These are phyloP conservation scores for Catenaria anguillulae DNA, from an alignment of 371 early-diverging fungal species.

Conservation along the genomic window DNA sequence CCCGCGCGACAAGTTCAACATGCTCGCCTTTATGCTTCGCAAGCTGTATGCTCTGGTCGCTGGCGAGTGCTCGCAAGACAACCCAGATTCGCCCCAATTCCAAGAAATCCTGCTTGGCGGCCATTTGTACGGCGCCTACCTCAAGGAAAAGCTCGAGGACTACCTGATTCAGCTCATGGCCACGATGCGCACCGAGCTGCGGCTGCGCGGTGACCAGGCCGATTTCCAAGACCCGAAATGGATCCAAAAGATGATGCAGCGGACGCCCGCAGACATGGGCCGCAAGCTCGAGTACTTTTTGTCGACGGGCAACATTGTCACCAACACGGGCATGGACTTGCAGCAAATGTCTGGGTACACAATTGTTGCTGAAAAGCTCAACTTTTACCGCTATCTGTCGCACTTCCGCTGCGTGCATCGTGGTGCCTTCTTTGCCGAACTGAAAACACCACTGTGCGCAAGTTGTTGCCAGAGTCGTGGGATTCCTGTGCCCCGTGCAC, in stretches of 20 bases:
- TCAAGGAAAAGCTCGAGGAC: constrained; percentile 91
- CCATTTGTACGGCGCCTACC: constrained; percentile 65
- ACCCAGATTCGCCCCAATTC: constrained; percentile 91
- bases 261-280: constrained; percentile 59
- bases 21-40: constrained; percentile 87
- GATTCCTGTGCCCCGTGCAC: constrained; percentile 98
- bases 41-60: constrained; percentile 88
- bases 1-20: constrained; percentile 87
- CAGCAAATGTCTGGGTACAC: constrained; percentile 91
- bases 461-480: constrained; percentile 97
- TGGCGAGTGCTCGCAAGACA: constrained; percentile 84
- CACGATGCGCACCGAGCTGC: constrained; percentile 49
- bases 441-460: constrained; percentile 96
- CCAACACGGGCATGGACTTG: constrained; percentile 83
- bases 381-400: constrained; percentile 91
- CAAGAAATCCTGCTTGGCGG: constrained; percentile 94
- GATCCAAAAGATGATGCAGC: constrained; percentile 30
- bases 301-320: constrained; percentile 89
- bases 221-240: constrained; percentile 61
- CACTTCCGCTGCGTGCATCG: constrained; percentile 98
- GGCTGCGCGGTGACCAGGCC: constrained; percentile 44
- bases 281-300: constrained; percentile 79
- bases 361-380: constrained; percentile 96
- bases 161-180: constrained; percentile 46
- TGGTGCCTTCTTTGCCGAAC: constrained; percentile 96